Evolutionary conservation across 176 grass and related monocot genomes (phyloP).

Genomic region (Bonia amplexicaulis): DNA sequence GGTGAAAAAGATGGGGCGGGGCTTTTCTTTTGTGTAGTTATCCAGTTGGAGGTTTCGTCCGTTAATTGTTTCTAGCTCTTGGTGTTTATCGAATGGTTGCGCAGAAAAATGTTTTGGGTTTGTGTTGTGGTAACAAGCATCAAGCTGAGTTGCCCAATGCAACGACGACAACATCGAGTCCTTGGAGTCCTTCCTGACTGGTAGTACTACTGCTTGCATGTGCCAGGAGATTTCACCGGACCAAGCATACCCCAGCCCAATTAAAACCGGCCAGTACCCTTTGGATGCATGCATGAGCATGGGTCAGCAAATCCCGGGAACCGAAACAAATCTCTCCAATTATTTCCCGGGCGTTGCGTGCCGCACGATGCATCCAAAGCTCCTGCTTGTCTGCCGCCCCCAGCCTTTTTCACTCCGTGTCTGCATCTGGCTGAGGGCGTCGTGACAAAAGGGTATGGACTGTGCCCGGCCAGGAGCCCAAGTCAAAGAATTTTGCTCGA

Average conservation of each 20-base stretch:
- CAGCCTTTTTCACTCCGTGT: conserved; percentile 9
- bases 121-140: background rate
- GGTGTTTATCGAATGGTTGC: background rate
- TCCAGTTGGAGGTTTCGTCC: background rate
- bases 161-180: background rate
- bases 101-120: background rate
- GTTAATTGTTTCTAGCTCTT: background rate
- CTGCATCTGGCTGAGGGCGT: background rate
- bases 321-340: conserved; percentile 33
- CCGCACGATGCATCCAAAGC: background rate
- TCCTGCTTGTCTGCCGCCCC: background rate
- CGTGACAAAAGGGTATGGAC: background rate
- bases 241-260: background rate
- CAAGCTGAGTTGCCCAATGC: background rate
- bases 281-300: background rate
- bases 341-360: conserved; percentile 31
- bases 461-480: background rate
- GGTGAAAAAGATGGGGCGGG: background rate
- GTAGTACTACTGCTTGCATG: background rate
- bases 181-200: background rate
- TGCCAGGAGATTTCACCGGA: conserved; percentile 22
- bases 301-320: conserved; percentile 17
- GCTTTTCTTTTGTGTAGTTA: background rate
- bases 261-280: conserved; percentile 20
- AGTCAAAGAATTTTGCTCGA: background rate